A percentile compares a stretch with the other conserved stretches of the same genome.
Evolutionary conservation across 306 rosid species (phyloP).

Genomic region (Lupinus albus): DNA sequence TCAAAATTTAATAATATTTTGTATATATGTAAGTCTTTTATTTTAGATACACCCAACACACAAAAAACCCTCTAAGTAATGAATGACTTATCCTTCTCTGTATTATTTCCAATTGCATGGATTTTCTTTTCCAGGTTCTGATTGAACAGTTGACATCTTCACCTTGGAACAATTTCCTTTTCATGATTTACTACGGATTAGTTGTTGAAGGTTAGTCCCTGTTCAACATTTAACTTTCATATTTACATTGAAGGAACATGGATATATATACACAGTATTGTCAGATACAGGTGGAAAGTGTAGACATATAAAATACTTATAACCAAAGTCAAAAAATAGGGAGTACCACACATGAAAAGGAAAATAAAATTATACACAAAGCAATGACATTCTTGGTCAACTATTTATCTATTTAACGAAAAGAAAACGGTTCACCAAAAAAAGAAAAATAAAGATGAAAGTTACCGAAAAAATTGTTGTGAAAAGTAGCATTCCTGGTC

Average conservation of each 20-base stretch:
- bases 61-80: neutral
- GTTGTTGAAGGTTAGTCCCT: conserved; percentile 73
- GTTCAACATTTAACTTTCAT: conserved; percentile 11
- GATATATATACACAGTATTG: neutral
- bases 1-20: neutral
- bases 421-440: no score
- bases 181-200: conserved; percentile 83
- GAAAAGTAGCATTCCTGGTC: conserved; percentile 29
- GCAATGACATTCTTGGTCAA: conserved; percentile 28
- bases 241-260: no score
- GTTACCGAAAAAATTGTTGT: conserved; percentile 10
- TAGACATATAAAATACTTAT: conserved; percentile 30
- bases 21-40: conserved; percentile 4
- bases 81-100: conserved; percentile 2
- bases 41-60: neutral
- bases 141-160: conserved; percentile 86
- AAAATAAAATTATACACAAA: conserved; percentile 16
- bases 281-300: conserved; percentile 27
- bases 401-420: conserved; percentile 13
- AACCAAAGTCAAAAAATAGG: conserved; percentile 29
- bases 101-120: neutral
- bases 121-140: conserved; percentile 62
- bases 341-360: neutral
- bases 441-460: conserved; percentile 10
- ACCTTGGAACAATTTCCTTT: conserved; percentile 86